Conservation (phyloP, 2,329 filamentous ascomycete genomes). For the Sordariomycetes sp. region DNA sequence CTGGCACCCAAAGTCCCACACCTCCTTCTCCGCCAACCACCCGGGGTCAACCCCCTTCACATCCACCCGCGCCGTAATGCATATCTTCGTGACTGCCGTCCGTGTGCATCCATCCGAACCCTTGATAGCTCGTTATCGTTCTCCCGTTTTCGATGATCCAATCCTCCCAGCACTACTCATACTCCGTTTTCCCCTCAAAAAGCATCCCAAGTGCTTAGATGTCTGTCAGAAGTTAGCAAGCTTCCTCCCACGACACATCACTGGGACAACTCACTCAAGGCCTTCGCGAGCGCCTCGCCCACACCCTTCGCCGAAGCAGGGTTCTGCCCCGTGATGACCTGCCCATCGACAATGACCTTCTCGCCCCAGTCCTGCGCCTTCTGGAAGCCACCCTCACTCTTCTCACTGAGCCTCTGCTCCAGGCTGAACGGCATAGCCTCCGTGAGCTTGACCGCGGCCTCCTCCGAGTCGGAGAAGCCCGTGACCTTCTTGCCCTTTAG, state of each 20-base stretch:
- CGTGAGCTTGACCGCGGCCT: constrained; percentile 29
- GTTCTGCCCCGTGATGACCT: constrained; percentile 45
- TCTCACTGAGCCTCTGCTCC: constrained; percentile 37
- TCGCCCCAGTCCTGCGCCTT: constrained; percentile 39
- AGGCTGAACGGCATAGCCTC: constrained; percentile 45
- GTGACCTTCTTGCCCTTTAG: constrained; percentile 44
- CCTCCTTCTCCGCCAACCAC: constrained; percentile 85
- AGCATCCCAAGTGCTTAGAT: not conserved
- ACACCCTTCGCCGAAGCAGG: constrained; percentile 35
- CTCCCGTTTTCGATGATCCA: no score
- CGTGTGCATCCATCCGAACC: not conserved
- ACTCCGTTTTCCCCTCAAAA: not conserved
- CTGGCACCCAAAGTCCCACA: constrained; percentile 71
- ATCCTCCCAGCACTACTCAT: no score
- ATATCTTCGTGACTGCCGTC: not conserved
- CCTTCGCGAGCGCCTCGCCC: constrained; percentile 36
- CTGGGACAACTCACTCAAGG: constrained; percentile 14
- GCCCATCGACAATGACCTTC: constrained; percentile 35
- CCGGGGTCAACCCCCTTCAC: constrained; percentile 51
- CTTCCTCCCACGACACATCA: not conserved
- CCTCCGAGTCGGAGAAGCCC: constrained; percentile 48
- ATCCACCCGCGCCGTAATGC: constrained; percentile 44
- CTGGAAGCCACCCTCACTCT: constrained; percentile 38
- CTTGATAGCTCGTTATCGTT: no score
- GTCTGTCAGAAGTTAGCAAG: not conserved